These are phyloP conservation scores for Leccinum arenicola DNA, from an alignment of 768 basidiomycete genomes.

Conservation along the genomic window DNA sequence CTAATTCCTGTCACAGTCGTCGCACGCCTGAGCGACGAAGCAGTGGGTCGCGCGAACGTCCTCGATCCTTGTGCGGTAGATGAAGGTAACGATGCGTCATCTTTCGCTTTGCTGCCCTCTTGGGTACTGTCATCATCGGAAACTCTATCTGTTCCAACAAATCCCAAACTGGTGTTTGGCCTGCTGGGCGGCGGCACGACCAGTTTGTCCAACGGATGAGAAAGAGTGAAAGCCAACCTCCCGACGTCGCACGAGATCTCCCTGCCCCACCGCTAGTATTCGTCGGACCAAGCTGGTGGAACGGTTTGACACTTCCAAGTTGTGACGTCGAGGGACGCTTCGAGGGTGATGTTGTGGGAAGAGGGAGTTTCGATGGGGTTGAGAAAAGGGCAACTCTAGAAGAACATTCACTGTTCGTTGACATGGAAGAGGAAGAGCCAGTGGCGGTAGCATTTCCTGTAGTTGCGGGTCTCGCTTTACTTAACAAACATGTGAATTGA, in stretches of 20 bases:
- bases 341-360: slow-evolving; percentile 17
- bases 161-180: slow-evolving; percentile 28
- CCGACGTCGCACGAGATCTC: slow-evolving; percentile 4
- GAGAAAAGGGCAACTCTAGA: slow-evolving; percentile 5
- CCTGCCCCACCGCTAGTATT: slow-evolving; percentile 24
- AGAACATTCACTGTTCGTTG: slow-evolving; percentile 6
- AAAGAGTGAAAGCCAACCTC: slow-evolving; percentile 59
- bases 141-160: slow-evolving; percentile 34
- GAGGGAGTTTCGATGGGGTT: slow-evolving; percentile 29
- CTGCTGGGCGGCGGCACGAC: slow-evolving; percentile 14
- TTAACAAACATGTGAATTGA: slow-evolving; percentile 24
- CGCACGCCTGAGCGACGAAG: slow-evolving; percentile 30
- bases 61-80: neutral
- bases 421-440: neutral
- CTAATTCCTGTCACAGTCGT: slow-evolving; percentile 15
- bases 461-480: slow-evolving; percentile 8
- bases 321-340: slow-evolving; percentile 17
- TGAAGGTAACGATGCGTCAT: slow-evolving; percentile 19
- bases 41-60: neutral
- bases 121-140: slow-evolving; percentile 8
- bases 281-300: slow-evolving; percentile 4
- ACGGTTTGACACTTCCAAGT: slow-evolving; percentile 1
- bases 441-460: too few relatives aligned
- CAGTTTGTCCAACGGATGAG: slow-evolving; percentile 69
- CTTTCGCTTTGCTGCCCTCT: slow-evolving; percentile 13